phyloP scores from a whole-genome alignment of 2,329 filamentous ascomycete genomes.

The Elsinoe ampelina region DNA sequence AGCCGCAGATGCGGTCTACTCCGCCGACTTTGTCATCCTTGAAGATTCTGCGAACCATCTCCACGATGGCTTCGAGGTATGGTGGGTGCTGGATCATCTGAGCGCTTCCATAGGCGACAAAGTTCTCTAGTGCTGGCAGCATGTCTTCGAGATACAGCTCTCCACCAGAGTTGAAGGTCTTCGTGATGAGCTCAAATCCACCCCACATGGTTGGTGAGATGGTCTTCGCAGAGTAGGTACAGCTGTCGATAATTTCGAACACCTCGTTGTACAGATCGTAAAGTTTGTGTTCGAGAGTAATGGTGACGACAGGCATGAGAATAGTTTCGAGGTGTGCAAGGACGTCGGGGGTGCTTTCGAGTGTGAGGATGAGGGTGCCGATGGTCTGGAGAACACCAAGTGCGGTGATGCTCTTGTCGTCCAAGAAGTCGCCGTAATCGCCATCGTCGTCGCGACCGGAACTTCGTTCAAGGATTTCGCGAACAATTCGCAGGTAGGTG shows the following conservation, averaged over 20 bases:
- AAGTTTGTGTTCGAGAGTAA: slow-evolving; percentile 94
- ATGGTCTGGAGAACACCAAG: slow-evolving; percentile 95
- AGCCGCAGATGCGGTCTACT: slow-evolving; percentile 91
- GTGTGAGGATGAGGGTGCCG: slow-evolving; percentile 87
- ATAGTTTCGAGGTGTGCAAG: slow-evolving; percentile 89
- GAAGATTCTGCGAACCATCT: slow-evolving; percentile 95
- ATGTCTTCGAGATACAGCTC: slow-evolving; percentile 98
- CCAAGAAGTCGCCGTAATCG: slow-evolving; percentile 78
- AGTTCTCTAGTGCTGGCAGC: slow-evolving; percentile 96
- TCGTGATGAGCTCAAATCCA: slow-evolving; percentile 92
- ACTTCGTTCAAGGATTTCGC: slow-evolving; percentile 83
- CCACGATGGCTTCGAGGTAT: slow-evolving; percentile 79
- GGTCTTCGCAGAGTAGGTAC: slow-evolving; percentile 91
- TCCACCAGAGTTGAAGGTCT: slow-evolving; percentile 92
- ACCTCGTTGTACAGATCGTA: slow-evolving; percentile 97
- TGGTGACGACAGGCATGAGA: slow-evolving; percentile 91
- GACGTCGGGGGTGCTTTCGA: slow-evolving; percentile 95
- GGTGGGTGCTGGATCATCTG: slow-evolving; percentile 72
- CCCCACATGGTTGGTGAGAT: slow-evolving; percentile 98
- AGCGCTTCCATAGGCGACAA: slow-evolving; percentile 81
- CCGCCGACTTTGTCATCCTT: slow-evolving; percentile 83
- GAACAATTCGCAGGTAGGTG: slow-evolving; percentile 88
- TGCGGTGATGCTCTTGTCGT: slow-evolving; percentile 97
- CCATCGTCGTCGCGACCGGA: slow-evolving; percentile 67
- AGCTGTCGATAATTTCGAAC: slow-evolving; percentile 98